A percentile compares a stretch with the other conserved stretches of the same genome.
Evolutionary conservation across 805 yeast species (phyloP).

Genomic region (Dipodascus geniculatus): DNA sequence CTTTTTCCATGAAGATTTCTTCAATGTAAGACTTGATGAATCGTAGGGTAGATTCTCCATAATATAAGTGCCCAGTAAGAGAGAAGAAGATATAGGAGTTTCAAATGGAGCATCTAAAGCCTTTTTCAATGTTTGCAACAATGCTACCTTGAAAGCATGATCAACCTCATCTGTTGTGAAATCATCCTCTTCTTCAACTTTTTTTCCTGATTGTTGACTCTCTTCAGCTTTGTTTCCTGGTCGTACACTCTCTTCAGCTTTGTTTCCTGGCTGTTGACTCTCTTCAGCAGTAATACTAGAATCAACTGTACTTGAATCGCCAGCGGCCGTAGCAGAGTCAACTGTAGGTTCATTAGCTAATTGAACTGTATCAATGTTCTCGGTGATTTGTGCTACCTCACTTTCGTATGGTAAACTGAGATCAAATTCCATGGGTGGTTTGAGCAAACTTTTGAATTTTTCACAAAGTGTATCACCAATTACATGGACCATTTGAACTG

Average conservation of each 20-base stretch:
- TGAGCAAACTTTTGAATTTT: slow-evolving; percentile 36
- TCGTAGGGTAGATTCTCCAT: slow-evolving; percentile 55
- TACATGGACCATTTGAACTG: slow-evolving; percentile 60
- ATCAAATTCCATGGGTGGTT: slow-evolving; percentile 32
- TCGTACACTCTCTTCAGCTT: no score
- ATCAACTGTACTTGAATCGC: no score
- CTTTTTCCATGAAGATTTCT: slow-evolving; percentile 83
- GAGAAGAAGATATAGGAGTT: slow-evolving; percentile 62
- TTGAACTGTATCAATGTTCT: neutral
- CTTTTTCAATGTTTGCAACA: slow-evolving; percentile 53
- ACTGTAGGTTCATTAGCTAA: no score
- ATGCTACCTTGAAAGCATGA: slow-evolving; percentile 57
- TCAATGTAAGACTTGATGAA: slow-evolving; percentile 33
- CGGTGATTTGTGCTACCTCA: slow-evolving; percentile 3
- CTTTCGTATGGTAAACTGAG: slow-evolving; percentile 8
- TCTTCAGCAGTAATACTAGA: no score
- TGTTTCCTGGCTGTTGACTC: no score
- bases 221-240: no score
- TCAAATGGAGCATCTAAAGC: slow-evolving; percentile 29
- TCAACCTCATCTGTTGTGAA: slow-evolving; percentile 37
- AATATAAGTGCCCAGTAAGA: slow-evolving; percentile 60
- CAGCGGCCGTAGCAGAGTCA: no score
- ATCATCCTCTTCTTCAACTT: neutral
- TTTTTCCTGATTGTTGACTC: neutral
- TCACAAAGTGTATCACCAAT: slow-evolving; percentile 52